phyloP scores from a whole-genome alignment of 805 yeast genomes.

The Candida xyloterini region DNA sequence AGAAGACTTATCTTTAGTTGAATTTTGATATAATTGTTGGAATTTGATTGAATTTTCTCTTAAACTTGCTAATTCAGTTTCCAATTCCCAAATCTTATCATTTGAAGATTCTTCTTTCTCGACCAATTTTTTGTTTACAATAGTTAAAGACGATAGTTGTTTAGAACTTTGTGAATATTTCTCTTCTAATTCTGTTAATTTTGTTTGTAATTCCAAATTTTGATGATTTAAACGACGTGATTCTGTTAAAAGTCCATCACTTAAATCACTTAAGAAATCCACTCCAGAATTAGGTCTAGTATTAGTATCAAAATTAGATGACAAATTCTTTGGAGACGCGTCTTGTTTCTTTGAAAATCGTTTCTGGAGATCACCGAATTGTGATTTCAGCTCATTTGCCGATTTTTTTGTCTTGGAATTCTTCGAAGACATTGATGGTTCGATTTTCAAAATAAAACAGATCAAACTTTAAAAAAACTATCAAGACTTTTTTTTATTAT shows the following conservation, averaged over 20 bases:
- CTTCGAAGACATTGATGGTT: conserved; percentile 10
- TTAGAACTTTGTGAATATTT: conserved; percentile 40
- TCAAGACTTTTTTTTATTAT: background rate
- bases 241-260: conserved; percentile 68
- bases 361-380: conserved; percentile 42
- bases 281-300: conserved; percentile 51
- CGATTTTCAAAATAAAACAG: conserved; percentile 7
- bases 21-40: conserved; percentile 39
- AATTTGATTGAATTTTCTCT: conserved; percentile 43
- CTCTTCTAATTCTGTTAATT: conserved; percentile 40
- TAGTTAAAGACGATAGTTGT: conserved; percentile 34
- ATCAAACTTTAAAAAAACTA: background rate
- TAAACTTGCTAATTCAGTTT: conserved; percentile 41
- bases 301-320: too few relatives aligned
- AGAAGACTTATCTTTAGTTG: conserved; percentile 36
- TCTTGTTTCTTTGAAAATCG: conserved; percentile 17
- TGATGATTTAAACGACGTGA: conserved; percentile 71
- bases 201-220: conserved; percentile 44
- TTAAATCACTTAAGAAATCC: conserved; percentile 68
- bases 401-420: conserved; percentile 19
- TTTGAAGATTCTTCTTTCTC: conserved; percentile 47
- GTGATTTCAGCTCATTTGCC: conserved; percentile 38
- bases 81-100: conserved; percentile 66
- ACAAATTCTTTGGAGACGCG: conserved; percentile 1
- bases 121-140: conserved; percentile 33